Evolutionary conservation across 176 grass and related monocot species (phyloP).

Genomic region (Secale cereale): DNA sequence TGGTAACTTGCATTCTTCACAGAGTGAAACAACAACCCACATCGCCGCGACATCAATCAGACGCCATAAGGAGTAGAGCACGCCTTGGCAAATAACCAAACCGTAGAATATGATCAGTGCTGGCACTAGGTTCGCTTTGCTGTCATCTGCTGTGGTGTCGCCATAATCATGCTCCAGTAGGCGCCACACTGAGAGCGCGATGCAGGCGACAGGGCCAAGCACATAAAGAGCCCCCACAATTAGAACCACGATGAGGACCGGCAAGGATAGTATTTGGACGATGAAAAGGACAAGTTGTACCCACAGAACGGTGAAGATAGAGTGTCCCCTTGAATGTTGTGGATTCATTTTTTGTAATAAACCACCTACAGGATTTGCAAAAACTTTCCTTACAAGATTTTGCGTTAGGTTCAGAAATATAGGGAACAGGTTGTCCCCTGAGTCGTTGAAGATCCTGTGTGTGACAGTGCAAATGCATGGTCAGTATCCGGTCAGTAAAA

Average conservation of each 20-base stretch:
- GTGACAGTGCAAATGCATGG: not conserved
- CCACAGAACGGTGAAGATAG: not conserved
- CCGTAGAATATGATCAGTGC: not conserved
- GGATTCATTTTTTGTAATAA: no score
- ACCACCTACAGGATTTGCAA: not conserved
- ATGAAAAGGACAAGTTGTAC: not conserved
- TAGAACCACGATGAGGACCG: no score
- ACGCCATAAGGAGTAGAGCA: not conserved
- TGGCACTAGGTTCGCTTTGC: not conserved
- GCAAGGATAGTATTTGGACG: not conserved
- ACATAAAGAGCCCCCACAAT: no score
- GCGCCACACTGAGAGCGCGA: no score
- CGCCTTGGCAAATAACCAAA: not conserved
- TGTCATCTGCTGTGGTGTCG: not conserved
- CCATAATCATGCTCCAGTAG: no score
- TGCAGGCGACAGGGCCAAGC: no score
- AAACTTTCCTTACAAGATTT: not conserved
- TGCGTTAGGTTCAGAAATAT: not conserved
- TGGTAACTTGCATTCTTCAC: not conserved
- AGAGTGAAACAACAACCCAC: accelerated
- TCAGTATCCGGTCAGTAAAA: not conserved
- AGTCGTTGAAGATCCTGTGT: not conserved
- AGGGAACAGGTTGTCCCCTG: not conserved
- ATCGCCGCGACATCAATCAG: accelerated
- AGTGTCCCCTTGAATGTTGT: no score